Conservation (phyloP, 257 asterid species). For the Scutellaria galericulata region DNA sequence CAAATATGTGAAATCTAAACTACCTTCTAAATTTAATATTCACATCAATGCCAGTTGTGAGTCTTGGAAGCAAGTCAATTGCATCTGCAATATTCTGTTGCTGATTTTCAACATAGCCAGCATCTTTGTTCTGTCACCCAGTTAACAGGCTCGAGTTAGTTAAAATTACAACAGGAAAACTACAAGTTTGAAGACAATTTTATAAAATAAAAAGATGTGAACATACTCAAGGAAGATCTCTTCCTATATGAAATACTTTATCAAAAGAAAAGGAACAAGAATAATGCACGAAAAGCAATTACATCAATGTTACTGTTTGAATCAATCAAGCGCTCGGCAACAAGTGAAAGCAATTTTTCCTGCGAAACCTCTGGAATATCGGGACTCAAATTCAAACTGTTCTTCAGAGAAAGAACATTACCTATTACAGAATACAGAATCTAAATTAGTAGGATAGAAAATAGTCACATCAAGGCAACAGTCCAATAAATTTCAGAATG, state of each 20-base stretch:
- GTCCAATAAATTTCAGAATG: background rate
- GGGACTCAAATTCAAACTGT: constrained; percentile 79
- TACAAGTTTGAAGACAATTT: constrained; percentile 16
- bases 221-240: background rate
- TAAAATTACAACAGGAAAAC: constrained; percentile 35
- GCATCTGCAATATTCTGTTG: constrained; percentile 93
- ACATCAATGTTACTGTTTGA: constrained; percentile 69
- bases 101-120: constrained; percentile 81
- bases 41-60: constrained; percentile 94
- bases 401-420: constrained; percentile 80
- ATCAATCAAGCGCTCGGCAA: constrained; percentile 86
- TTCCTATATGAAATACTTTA: background rate
- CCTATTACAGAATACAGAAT: constrained; percentile 51
- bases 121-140: constrained; percentile 70
- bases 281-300: constrained; percentile 36
- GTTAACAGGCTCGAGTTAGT: constrained; percentile 31
- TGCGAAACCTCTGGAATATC: constrained; percentile 90
- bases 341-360: constrained; percentile 86
- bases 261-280: constrained; percentile 9
- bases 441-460: constrained; percentile 20
- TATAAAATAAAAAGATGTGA: constrained; percentile 1
- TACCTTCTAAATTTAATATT: constrained; percentile 87
- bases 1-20: constrained; percentile 16
- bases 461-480: background rate
- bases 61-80: constrained; percentile 95